Evolutionary conservation across 2,329 filamentous ascomycete genomes (phyloP), one percentile per base, ranked within the genome.

Genomic region (Macrophomina tecta): DNA sequence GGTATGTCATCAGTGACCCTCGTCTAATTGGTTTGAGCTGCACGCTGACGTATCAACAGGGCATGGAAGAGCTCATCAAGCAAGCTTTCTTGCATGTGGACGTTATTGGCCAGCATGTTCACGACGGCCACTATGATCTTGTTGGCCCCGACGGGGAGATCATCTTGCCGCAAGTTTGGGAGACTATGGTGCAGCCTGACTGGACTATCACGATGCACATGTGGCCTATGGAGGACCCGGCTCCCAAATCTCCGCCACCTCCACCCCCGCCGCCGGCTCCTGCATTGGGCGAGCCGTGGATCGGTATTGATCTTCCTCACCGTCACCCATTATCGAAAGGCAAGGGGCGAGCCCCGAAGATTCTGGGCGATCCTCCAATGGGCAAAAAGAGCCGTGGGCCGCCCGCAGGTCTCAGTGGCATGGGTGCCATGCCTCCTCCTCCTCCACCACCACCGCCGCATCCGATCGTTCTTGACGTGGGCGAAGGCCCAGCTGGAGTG

Each of bases 1-100:
- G 82, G 91, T 94, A 87, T 76, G 87, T 85, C 8, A 58, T 32
- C 12, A 58, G 30, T 18, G 7, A 30, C 12, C 11, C 28, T 12
- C 16, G 11, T 58, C 18, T 7, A 38, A 9, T n/a, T 16, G 23
- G n/a, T 16, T n/a, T 9, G 38, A 28, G 14, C 18, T 16, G 16
- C 12, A 62, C 68, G 53, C n/a, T 48, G 11, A 42, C n/a, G 23
- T 48, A 1, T 38, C 16, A 38, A 53, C 75, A 83, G 76, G 81
- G 81, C 42, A 83, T 84, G 82, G 80, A 83, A 69, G 74, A 76
- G 36, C 75, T 84, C 56, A 83, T 84, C 75, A 80, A 81, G 69
- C 82, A 84, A 72, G 82, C 82, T 23, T 84, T 83, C 72, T 70
- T 80, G 28, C 81, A 83, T 68, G 78, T 83, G 36, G 82, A 83